Evolutionary conservation across 78 protist genomes (phyloP).

Genomic region (Chrysochromulina tobinii): DNA sequence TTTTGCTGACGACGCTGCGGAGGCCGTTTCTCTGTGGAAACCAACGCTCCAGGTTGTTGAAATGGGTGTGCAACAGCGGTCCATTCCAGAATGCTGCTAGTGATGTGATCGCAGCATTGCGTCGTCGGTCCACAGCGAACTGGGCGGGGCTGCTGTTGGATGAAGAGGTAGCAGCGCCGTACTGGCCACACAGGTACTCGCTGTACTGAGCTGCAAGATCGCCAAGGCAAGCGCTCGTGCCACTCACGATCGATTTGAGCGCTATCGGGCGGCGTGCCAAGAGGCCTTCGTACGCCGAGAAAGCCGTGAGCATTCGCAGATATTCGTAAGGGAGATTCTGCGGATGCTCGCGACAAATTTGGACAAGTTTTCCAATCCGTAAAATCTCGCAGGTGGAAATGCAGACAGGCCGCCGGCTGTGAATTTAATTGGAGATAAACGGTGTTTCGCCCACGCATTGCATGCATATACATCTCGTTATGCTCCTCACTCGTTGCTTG

Average conservation of each 20-base stretch:
- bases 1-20: neutral
- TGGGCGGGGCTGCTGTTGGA: neutral
- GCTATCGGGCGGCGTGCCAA: neutral
- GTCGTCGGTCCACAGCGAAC: neutral
- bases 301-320: no score
- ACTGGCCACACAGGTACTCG: neutral
- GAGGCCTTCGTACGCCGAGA: neutral
- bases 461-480: no score
- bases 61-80: neutral
- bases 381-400: no score
- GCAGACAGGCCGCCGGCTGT: no score
- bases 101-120: neutral
- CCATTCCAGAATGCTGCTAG: neutral
- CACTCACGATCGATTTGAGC: neutral
- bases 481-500: no score
- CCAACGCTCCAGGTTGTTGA: neutral
- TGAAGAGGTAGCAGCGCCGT: neutral
- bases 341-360: no score
- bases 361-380: no score
- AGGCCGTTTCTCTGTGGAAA: neutral
- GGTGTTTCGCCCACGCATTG: no score
- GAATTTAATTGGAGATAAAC: no score
- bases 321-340: no score
- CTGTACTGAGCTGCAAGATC: neutral
- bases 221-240: neutral